Percentiles rank a stretch among this genome's conserved stretches.
Evolutionary conservation across 441 rosid genomes (phyloP).

Genomic region (Capsella rubella): DNA sequence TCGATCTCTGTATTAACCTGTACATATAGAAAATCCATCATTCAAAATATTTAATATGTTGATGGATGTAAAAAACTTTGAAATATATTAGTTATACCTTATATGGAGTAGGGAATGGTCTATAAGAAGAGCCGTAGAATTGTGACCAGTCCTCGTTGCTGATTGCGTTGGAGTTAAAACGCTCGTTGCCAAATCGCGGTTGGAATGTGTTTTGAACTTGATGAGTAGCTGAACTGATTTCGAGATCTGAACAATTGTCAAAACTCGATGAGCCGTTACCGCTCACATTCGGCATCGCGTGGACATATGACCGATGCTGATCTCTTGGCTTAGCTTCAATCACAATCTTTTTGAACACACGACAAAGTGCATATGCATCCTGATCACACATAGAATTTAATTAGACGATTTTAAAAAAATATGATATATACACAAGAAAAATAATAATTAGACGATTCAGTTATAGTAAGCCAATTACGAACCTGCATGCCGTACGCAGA

Average conservation of each 20-base stretch:
- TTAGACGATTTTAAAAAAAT: background rate
- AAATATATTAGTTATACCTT: constrained; percentile 29
- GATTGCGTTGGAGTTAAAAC: constrained; percentile 42
- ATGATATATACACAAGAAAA: constrained; percentile 49
- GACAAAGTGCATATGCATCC: constrained; percentile 95
- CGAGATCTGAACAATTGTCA: constrained; percentile 55
- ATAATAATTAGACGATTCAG: constrained; percentile 33
- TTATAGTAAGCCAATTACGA: background rate
- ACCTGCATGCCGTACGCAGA: constrained; percentile 78
- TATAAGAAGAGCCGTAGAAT: constrained; percentile 40
- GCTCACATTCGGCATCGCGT: constrained; percentile 49
- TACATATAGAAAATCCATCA: constrained; percentile 1
- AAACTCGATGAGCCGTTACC: constrained; percentile 51
- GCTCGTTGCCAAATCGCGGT: constrained; percentile 44
- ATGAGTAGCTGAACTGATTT: constrained; percentile 46
- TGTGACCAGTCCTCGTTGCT: constrained; percentile 61
- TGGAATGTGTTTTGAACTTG: constrained; percentile 50
- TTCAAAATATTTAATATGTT: background rate
- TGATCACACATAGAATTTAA: constrained; percentile 25
- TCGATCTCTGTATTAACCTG: constrained; percentile 81
- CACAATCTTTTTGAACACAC: constrained; percentile 85
- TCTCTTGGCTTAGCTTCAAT: constrained; percentile 67
- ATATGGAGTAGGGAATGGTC: constrained; percentile 44
- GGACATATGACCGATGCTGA: constrained; percentile 49
- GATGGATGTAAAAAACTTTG: background rate